Evolutionary conservation across 1,284 basidiomycete genomes (phyloP).

Genomic region (Pholiota adiposa): DNA sequence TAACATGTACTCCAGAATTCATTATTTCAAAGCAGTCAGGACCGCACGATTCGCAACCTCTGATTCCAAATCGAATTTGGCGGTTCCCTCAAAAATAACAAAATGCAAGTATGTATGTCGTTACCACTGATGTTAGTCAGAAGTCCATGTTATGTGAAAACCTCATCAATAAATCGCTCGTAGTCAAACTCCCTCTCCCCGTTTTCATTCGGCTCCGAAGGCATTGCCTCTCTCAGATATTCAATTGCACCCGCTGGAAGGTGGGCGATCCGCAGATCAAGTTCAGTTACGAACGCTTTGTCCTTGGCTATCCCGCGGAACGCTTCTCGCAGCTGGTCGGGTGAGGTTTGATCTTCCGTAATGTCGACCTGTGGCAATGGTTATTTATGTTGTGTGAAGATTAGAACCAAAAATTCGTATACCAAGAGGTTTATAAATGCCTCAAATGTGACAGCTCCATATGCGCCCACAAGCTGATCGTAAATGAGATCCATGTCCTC

Average conservation of each 20-base stretch:
- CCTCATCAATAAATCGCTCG: constrained; percentile 77
- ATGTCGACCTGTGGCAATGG: constrained; percentile 78
- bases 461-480: constrained; percentile 80
- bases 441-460: constrained; percentile 91
- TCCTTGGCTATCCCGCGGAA: constrained; percentile 92
- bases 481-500: constrained; percentile 90
- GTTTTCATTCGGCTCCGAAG: constrained; percentile 49
- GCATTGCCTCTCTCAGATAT: constrained; percentile 83
- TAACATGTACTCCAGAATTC: too few species aligned
- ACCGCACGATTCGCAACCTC: too few species aligned
- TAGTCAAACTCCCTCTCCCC: constrained; percentile 79
- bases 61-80: too few species aligned
- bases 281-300: constrained; percentile 93
- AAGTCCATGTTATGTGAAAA: constrained; percentile 46
- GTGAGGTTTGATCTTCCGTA: constrained; percentile 93
- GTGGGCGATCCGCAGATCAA: constrained; percentile 89
- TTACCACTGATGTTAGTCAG: too few species aligned
- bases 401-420: constrained; percentile 24
- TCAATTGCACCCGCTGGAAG: constrained; percentile 81
- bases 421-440: constrained; percentile 95
- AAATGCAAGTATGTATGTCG: too few species aligned
- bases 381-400: not conserved
- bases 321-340: constrained; percentile 90
- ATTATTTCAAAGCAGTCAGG: too few species aligned
- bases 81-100: too few species aligned